Percentiles rank a stretch among this genome's conserved stretches.
phyloP scores from a whole-genome alignment of 306 rosid species.

The Trifolium dubium region DNA sequence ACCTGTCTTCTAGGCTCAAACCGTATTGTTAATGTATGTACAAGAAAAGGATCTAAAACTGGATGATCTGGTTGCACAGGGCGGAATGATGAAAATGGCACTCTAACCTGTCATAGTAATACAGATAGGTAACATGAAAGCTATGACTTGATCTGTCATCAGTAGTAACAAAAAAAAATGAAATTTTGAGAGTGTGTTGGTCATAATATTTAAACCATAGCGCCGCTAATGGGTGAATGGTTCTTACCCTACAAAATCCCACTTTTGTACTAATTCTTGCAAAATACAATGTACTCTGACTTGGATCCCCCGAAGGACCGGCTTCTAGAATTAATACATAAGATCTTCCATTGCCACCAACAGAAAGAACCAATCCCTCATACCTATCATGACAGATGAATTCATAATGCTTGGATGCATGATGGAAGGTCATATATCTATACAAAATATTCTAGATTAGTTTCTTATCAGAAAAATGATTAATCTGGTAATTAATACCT shows the following conservation, averaged over 20 bases:
- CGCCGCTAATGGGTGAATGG: slow-evolving; percentile 19
- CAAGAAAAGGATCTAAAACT: slow-evolving; percentile 87
- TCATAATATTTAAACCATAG: slow-evolving; percentile 20
- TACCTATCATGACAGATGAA: slow-evolving; percentile 58
- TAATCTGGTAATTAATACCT: slow-evolving; percentile 56
- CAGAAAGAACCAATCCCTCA: slow-evolving; percentile 94
- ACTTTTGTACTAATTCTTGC: slow-evolving; percentile 86
- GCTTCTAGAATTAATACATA: slow-evolving; percentile 88
- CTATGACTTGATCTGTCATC: slow-evolving; percentile 17
- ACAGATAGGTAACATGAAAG: slow-evolving; percentile 39
- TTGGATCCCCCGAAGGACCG: slow-evolving; percentile 77
- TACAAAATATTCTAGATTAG: slow-evolving; percentile 26
- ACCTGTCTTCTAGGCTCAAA: slow-evolving; percentile 99
- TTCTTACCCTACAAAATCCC: slow-evolving; percentile 91
- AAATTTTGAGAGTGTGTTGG: slow-evolving; percentile 11
- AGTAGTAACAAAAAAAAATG: slow-evolving; percentile 11
- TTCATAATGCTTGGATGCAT: slow-evolving; percentile 7
- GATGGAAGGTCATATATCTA: slow-evolving; percentile 29
- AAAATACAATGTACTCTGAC: slow-evolving; percentile 89
- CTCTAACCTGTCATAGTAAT: slow-evolving; percentile 76
- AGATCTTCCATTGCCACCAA: slow-evolving; percentile 96
- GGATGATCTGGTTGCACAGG: slow-evolving; percentile 94
- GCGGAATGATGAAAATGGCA: slow-evolving; percentile 93
- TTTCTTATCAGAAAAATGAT: background rate
- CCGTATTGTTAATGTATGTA: slow-evolving; percentile 92